These are phyloP conservation scores for Berkeleyomyces basicola DNA, from an alignment of 2,329 filamentous ascomycete genomes.

Conservation along the genomic window DNA sequence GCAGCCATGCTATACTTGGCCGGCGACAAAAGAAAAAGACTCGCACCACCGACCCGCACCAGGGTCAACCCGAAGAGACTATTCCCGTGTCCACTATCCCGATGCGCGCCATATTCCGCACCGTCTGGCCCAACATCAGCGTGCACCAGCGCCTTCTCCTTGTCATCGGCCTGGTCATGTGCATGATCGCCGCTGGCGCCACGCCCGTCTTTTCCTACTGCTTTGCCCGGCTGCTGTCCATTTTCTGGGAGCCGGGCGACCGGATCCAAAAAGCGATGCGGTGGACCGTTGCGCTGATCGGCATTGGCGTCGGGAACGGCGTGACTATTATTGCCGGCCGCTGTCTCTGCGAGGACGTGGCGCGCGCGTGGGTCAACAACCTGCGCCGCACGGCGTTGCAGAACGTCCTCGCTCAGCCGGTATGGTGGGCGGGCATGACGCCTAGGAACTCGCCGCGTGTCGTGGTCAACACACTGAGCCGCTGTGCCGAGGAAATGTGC, in stretches of 20 bases:
- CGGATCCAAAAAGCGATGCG: conserved; percentile 32
- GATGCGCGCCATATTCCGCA: conserved; percentile 35
- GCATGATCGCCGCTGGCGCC: conserved; percentile 45
- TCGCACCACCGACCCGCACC: neutral
- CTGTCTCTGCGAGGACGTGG: conserved; percentile 54
- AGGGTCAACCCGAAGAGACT: neutral
- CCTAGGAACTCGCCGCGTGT: neutral
- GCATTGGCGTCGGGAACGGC: conserved; percentile 50
- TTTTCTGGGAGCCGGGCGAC: conserved; percentile 45
- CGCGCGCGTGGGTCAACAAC: conserved; percentile 60
- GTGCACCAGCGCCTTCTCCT: conserved; percentile 35
- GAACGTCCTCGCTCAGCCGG: conserved; percentile 58
- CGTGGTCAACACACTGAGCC: conserved; percentile 56
- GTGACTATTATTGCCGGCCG: conserved; percentile 47
- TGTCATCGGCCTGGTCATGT: conserved; percentile 41
- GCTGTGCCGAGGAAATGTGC: conserved; percentile 74
- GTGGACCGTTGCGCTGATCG: conserved; percentile 57
- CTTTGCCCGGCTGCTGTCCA: conserved; percentile 54
- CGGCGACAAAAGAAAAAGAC: neutral
- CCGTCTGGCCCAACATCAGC: conserved; percentile 52
- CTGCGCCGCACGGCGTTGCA: conserved; percentile 52
- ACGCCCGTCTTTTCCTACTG: conserved; percentile 63
- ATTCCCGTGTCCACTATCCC: neutral
- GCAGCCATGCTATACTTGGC: neutral
- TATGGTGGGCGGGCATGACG: conserved; percentile 55